phyloP scores from a whole-genome alignment of 441 rosid genomes.

The Pelargonium australe region DNA sequence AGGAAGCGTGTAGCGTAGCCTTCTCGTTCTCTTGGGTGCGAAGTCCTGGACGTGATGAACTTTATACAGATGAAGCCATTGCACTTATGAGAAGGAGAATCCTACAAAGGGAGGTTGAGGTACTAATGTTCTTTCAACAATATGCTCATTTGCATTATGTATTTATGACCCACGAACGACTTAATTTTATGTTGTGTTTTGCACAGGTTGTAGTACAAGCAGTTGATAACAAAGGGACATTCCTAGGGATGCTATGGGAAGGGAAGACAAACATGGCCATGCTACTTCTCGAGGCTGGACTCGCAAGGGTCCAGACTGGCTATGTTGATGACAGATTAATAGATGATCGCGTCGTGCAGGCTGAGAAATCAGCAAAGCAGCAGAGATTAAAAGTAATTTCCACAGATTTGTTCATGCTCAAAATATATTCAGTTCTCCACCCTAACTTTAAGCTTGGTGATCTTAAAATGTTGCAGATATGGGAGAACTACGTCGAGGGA shows the following conservation, averaged over 20 bases:
- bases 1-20: background rate
- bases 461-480: background rate
- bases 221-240: slow-evolving; percentile 1
- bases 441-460: background rate
- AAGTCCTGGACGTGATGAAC: background rate
- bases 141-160: no score
- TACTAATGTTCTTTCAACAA: no score
- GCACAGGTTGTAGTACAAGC: background rate
- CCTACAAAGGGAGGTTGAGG: background rate
- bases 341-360: background rate
- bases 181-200: background rate
- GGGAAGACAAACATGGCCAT: background rate
- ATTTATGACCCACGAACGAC: no score
- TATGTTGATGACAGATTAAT: background rate
- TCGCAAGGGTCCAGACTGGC: background rate
- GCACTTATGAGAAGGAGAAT: background rate
- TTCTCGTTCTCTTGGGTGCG: background rate
- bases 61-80: background rate
- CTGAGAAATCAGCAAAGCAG: background rate
- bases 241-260: background rate
- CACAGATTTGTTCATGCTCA: background rate
- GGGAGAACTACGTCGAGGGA: background rate
- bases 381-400: background rate
- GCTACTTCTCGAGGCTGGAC: background rate
- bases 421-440: background rate